Evolutionary conservation across 352 stramenopile genomes (phyloP).

Genomic region (Thraustochytrium striatum): DNA sequence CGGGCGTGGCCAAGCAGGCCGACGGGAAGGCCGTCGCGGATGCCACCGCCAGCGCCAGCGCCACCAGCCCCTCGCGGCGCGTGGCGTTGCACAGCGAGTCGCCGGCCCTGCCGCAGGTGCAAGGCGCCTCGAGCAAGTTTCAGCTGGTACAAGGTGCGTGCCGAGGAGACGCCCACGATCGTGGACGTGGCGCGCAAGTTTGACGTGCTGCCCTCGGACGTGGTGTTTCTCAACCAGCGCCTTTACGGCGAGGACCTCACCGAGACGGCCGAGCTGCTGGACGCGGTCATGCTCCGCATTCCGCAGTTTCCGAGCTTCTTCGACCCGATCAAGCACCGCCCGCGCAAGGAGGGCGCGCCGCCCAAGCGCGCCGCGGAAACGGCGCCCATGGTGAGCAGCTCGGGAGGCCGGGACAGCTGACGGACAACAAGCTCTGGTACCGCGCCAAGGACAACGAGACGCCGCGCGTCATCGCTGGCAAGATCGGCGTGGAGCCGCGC

Average conservation of each 20-base stretch:
- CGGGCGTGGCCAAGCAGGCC: too few species aligned
- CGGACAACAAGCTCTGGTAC: conserved; percentile 39
- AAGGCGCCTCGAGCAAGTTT: conserved; percentile 18
- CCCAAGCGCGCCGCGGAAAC: not conserved
- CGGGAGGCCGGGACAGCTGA: not conserved
- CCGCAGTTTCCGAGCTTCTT: conserved; percentile 28
- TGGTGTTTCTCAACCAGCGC: conserved; percentile 14
- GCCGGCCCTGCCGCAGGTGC: not conserved
- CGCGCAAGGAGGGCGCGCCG: not conserved
- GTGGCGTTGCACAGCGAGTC: too few species aligned
- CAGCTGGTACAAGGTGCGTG: conserved; percentile 29
- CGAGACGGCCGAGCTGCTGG: not conserved
- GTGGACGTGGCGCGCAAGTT: conserved; percentile 11
- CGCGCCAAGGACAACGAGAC: conserved; percentile 17
- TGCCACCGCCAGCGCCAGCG: too few species aligned
- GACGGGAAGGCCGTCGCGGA: too few species aligned
- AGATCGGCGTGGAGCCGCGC: conserved; percentile 3
- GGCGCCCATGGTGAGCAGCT: not conserved
- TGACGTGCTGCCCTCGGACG: not conserved
- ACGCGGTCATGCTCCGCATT: conserved; percentile 35
- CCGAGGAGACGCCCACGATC: not conserved
- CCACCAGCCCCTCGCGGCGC: too few species aligned
- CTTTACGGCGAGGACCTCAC: not conserved
- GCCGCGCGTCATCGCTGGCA: not conserved
- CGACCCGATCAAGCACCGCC: not conserved